Percentiles rank a stretch among this genome's conserved stretches.
These are phyloP conservation scores for Colletotrichum sp. DNA, from an alignment of 2,329 filamentous ascomycete genomes.

Conservation along the genomic window DNA sequence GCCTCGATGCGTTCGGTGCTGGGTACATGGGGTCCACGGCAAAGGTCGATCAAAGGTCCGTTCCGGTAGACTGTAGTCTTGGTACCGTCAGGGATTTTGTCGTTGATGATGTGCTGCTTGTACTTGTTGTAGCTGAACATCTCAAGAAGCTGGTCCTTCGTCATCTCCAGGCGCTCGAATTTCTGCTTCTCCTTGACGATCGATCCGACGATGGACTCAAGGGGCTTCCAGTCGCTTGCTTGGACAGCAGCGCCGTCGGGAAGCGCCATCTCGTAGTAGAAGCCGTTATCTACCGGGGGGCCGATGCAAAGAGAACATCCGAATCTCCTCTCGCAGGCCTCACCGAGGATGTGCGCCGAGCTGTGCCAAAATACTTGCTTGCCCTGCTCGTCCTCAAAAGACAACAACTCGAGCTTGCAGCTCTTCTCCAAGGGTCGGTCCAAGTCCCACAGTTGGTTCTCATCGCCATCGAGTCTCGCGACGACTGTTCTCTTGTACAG, in stretches of 20 bases:
- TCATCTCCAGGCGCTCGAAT: constrained; percentile 87
- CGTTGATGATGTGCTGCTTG: constrained; percentile 96
- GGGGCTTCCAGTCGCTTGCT: constrained; percentile 79
- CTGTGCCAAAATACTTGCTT: constrained; percentile 99
- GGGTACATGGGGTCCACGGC: constrained; percentile 92
- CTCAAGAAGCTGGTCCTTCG: constrained; percentile 88
- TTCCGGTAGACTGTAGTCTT: constrained; percentile 94
- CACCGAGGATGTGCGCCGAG: constrained; percentile 89
- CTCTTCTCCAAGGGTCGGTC: constrained; percentile 87
- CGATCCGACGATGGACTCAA: constrained; percentile 80
- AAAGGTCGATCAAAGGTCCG: constrained; percentile 93
- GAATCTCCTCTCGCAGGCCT: constrained; percentile 88
- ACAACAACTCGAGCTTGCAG: constrained; percentile 83
- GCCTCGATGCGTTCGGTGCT: constrained; percentile 85
- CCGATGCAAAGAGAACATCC: constrained; percentile 94
- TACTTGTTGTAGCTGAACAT: constrained; percentile 96
- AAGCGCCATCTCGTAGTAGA: constrained; percentile 81
- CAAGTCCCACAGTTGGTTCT: constrained; percentile 84
- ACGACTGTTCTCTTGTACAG: constrained; percentile 87
- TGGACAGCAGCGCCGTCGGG: constrained; percentile 74
- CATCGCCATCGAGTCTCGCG: constrained; percentile 77
- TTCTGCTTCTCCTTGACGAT: constrained; percentile 97
- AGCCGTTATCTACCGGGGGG: constrained; percentile 87
- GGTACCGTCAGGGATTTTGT: constrained; percentile 87
- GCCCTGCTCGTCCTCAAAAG: constrained; percentile 78